phyloP scores from a whole-genome alignment of 2,329 filamentous ascomycete genomes.

The Cercospora sesami region DNA sequence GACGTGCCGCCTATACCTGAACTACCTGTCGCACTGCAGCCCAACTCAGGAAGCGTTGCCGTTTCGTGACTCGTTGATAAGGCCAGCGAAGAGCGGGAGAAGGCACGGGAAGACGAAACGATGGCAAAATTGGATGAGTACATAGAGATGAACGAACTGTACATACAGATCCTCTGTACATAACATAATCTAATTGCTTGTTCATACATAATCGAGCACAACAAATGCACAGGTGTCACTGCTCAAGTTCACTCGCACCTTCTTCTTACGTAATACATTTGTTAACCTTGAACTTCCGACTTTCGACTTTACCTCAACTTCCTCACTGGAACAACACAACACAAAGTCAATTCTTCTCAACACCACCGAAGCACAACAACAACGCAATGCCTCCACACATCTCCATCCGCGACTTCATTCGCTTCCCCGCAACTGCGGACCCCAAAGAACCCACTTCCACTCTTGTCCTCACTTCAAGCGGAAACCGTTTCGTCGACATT shows the following conservation, averaged over 20 bases:
- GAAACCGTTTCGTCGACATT: constrained; percentile 61
- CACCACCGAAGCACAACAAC: neutral
- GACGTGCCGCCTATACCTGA: constrained; percentile 29
- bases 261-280: constrained; percentile 12
- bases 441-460: constrained; percentile 63
- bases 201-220: neutral
- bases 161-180: constrained; percentile 9
- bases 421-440: constrained; percentile 52
- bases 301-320: constrained; percentile 1
- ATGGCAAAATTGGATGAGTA: constrained; percentile 11
- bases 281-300: neutral
- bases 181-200: neutral
- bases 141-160: constrained; percentile 16
- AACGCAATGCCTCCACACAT: constrained; percentile 43
- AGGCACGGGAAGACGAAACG: neutral
- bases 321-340: neutral
- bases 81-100: neutral
- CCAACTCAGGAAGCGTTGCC: neutral
- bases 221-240: neutral
- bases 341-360: neutral
- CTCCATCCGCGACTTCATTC: constrained; percentile 60
- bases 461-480: constrained; percentile 62
- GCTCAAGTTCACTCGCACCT: constrained; percentile 11
- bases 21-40: constrained; percentile 13
- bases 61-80: constrained; percentile 10